Conservation (phyloP, 2,329 filamentous ascomycete species). For the Diaporthe nobilis region DNA sequence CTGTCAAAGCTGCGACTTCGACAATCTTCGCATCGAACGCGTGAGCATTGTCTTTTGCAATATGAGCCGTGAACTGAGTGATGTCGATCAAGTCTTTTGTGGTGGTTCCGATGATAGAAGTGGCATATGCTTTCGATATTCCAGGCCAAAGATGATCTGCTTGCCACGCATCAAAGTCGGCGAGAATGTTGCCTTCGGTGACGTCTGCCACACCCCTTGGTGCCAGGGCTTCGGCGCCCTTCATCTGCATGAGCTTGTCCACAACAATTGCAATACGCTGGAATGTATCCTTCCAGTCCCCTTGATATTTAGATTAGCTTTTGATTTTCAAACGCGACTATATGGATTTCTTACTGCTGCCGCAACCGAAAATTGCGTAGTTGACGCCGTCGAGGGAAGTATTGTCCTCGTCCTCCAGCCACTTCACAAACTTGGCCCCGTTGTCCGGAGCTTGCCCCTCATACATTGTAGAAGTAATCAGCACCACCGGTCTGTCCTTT, state of each 20-base stretch:
- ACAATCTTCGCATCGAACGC: not conserved
- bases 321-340: fast-evolving
- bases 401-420: constrained; percentile 60
- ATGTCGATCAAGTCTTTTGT: not conserved
- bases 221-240: constrained; percentile 60
- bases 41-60: no score
- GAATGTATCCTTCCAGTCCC: constrained; percentile 60
- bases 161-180: constrained; percentile 64
- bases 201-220: constrained; percentile 63
- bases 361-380: constrained; percentile 70
- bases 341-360: constrained; percentile 47
- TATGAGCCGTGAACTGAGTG: no score
- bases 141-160: constrained; percentile 11
- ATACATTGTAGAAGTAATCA: constrained; percentile 69
- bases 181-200: constrained; percentile 62
- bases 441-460: constrained; percentile 70
- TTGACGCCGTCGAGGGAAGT: constrained; percentile 59
- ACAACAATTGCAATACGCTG: constrained; percentile 65
- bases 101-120: not conserved
- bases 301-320: not conserved
- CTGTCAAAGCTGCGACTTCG: constrained; percentile 13
- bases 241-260: constrained; percentile 57
- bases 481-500: constrained; percentile 59
- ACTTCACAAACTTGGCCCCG: constrained; percentile 67
- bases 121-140: not conserved